A percentile compares a stretch with the other conserved stretches of the same genome.
Evolutionary conservation across 805 yeast genomes (phyloP).

Genomic region (Monosporozyma aquatica): DNA sequence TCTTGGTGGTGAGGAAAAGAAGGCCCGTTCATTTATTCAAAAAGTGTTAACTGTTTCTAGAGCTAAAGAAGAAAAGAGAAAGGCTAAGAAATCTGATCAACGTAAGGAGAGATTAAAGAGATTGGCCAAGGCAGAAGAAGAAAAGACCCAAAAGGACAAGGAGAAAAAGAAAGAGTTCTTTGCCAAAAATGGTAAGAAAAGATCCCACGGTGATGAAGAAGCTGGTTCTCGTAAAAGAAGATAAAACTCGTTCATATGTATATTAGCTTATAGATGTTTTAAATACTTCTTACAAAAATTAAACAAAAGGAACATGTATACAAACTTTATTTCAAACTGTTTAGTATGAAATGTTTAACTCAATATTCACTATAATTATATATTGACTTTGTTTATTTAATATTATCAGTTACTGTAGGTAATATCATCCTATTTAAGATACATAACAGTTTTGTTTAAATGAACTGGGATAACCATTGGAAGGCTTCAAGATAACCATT

Average conservation of each 20-base stretch:
- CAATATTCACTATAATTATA: no score
- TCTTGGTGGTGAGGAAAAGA: constrained; percentile 84
- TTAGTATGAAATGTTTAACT: no score
- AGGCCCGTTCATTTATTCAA: constrained; percentile 81
- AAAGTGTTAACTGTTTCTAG: constrained; percentile 77
- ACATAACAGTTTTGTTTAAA: no score
- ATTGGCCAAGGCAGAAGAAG: constrained; percentile 64
- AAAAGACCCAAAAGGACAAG: constrained; percentile 62
- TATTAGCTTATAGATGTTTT: neutral
- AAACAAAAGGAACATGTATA: neutral
- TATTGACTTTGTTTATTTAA: neutral
- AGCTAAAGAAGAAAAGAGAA: constrained; percentile 74
- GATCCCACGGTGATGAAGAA: constrained; percentile 32
- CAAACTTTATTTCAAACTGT: no score
- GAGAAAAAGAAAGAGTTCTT: constrained; percentile 85
- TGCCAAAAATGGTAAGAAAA: constrained; percentile 58
- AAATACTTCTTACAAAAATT: neutral
- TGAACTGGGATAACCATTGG: constrained; percentile 96
- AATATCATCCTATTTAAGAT: neutral
- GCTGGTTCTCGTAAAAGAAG: constrained; percentile 26
- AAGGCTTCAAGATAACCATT: constrained; percentile 98
- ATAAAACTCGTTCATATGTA: neutral
- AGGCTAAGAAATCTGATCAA: constrained; percentile 63
- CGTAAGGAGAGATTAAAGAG: constrained; percentile 67
- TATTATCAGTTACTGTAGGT: neutral